Base-by-base conservation (phyloP, 2,329 filamentous ascomycete genomes). In the Elsinoe perseae region DNA sequence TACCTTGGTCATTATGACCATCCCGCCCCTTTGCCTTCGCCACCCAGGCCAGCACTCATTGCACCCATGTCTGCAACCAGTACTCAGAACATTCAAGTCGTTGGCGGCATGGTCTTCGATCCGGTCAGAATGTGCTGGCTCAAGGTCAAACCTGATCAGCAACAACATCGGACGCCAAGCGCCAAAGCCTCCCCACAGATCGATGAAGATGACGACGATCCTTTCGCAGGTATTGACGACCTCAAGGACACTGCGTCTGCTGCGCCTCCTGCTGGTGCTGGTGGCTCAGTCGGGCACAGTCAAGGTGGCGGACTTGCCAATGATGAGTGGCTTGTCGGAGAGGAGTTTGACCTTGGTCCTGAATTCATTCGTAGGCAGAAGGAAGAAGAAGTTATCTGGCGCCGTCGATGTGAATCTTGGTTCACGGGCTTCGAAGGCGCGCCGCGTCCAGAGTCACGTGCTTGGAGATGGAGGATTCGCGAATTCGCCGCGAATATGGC, bases 41-140 rank as follows among this genome's bases (percentile, higher is more conserved):
- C 75, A 34, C 77, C 63, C 72, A 85, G 59, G 78, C 76, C 89
- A 8, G 90, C 92, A 4, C 79, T 98, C 16, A 98, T 98, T 65
- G 90, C 90, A 48, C 93, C 95, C 62, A 88, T 96, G 52, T 62
- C 65, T 40, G 63, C 63, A 62, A 87, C 86, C 56, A 84, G 64
- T 23, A 68, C 85, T 59, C 88, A 92, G 66, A 91, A 89, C 60
- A 86, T 95, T 12, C 91, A 96, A 71, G 87, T 96, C 32, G 90
- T 96, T 57, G 88, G 90, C n/a, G 89, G 90, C 63, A 98, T 98
- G 93, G 87, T 97, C 8, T 98, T 97, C 69, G 93, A 98, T 67
- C 93, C 93, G 2, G 85, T 89, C 60, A 89, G 89, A 64, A 97
- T 98, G 92, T 95, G 90, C 69, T 98, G 93, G 93, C 79, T 97